Percentiles rank a stretch among this genome's conserved stretches.
Conservation (phyloP, 805 yeast species). For the Teunomyces gatunensis region DNA sequence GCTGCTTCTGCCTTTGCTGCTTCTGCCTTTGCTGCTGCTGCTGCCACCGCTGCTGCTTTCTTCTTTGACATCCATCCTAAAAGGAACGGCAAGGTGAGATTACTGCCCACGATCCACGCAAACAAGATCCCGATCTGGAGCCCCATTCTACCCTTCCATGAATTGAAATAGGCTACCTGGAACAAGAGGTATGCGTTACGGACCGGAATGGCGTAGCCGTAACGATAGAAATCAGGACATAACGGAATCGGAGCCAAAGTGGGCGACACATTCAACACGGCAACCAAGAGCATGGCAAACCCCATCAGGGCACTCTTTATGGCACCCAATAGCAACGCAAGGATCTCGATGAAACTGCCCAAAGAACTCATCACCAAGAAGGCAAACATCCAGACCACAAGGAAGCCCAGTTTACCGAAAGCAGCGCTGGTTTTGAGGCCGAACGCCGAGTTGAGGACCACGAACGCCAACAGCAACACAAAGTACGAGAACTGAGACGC, state of each 20-base stretch:
- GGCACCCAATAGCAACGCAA: conserved; percentile 21
- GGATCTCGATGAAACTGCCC: conserved; percentile 28
- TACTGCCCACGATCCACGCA: conserved; percentile 31
- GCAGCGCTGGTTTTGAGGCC: conserved; percentile 18
- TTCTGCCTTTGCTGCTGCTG: conserved; percentile 9
- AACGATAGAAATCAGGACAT: conserved; percentile 26
- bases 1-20: conserved; percentile 5
- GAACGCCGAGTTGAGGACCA: conserved; percentile 28
- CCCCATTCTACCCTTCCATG: conserved; percentile 36
- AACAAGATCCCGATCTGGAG: conserved; percentile 28
- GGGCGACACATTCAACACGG: conserved; percentile 31
- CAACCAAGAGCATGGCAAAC: conserved; percentile 23
- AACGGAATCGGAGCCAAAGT: conserved; percentile 26
- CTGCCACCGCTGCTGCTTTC: conserved; percentile 9
- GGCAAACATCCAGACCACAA: conserved; percentile 32
- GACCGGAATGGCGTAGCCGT: conserved; percentile 30
- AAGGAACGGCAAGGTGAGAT: conserved; percentile 23
- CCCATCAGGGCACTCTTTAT: conserved; percentile 29
- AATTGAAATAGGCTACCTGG: conserved; percentile 30
- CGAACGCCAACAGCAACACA: conserved; percentile 25
- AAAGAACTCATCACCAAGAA: conserved; percentile 29
- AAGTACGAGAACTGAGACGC: conserved; percentile 29
- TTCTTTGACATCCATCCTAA: conserved; percentile 21
- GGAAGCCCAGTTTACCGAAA: conserved; percentile 31
- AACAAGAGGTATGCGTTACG: conserved; percentile 27